A percentile compares a stretch with the other conserved stretches of the same genome.
phyloP scores from a whole-genome alignment of 306 rosid species.

The Luffa aegyptiaca region DNA sequence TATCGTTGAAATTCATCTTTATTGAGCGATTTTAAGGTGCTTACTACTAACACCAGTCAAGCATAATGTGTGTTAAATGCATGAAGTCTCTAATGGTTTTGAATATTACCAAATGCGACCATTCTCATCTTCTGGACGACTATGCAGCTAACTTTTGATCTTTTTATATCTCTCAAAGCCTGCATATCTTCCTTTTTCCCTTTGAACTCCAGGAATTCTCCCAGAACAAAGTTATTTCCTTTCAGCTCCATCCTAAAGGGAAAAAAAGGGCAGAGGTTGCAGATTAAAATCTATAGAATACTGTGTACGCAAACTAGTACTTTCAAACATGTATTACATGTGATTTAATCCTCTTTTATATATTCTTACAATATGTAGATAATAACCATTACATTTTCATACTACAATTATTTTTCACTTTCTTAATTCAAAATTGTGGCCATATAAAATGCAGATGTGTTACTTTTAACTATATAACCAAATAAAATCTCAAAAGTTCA shows the following conservation, averaged over 20 bases:
- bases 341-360: neutral
- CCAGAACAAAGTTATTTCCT: slow-evolving; percentile 58
- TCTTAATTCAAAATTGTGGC: neutral
- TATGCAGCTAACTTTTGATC: slow-evolving; percentile 67
- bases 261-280: slow-evolving; percentile 4
- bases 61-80: neutral
- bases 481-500: too few relatives aligned
- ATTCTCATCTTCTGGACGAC: slow-evolving; percentile 66
- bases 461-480: too few relatives aligned
- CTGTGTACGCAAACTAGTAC: neutral
- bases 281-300: neutral
- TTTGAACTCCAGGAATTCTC: slow-evolving; percentile 86
- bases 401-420: neutral
- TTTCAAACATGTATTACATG: neutral
- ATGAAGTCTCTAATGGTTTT: neutral
- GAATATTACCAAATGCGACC: slow-evolving; percentile 70
- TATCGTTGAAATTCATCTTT: neutral
- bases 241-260: slow-evolving; percentile 70
- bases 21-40: neutral
- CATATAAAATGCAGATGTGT: neutral
- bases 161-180: slow-evolving; percentile 52
- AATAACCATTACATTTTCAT: neutral
- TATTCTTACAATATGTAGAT: neutral
- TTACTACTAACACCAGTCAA: neutral
- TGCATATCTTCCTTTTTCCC: slow-evolving; percentile 68